A percentile compares a stretch with the other conserved stretches of the same genome.
These are phyloP conservation scores for Echium plantagineum DNA, from an alignment of 257 asterid genomes.

Conservation along the genomic window DNA sequence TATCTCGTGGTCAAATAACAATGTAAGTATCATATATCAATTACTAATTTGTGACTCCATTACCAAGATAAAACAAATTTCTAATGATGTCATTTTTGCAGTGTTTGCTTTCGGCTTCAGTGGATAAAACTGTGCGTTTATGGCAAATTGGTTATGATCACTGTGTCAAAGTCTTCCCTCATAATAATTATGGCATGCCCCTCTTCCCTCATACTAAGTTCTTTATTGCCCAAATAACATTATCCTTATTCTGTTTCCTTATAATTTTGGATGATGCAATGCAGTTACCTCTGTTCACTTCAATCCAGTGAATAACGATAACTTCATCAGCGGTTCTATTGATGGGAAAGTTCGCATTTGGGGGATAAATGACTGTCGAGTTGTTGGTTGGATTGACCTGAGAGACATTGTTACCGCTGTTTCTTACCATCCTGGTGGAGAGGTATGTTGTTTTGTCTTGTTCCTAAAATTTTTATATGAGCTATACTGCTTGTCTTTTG, in stretches of 20 bases:
- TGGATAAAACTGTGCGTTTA: background rate
- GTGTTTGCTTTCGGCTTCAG: constrained; percentile 9
- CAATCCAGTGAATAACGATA: background rate
- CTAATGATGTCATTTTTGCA: constrained; percentile 7
- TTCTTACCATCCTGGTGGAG: constrained; percentile 77
- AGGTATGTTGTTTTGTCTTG: constrained; percentile 33
- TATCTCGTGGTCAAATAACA: constrained; percentile 71
- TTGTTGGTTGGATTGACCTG: constrained; percentile 60
- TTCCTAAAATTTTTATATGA: background rate
- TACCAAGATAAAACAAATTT: background rate
- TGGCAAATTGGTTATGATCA: background rate
- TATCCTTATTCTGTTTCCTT: background rate
- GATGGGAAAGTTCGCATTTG: constrained; percentile 2
- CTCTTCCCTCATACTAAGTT: background rate
- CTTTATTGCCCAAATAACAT: background rate
- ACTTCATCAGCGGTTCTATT: background rate
- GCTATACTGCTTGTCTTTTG: background rate
- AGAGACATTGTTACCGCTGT: constrained; percentile 86
- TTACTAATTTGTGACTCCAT: background rate
- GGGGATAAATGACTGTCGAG: background rate
- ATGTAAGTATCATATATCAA: constrained; percentile 35
- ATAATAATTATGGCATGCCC: background rate
- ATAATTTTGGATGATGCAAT: background rate
- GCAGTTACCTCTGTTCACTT: background rate
- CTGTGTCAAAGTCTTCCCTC: background rate